Percentiles rank a stretch among this genome's conserved stretches.
These are phyloP conservation scores for Cyanodermella asteris DNA, from an alignment of 2,329 filamentous ascomycete genomes.

Conservation along the genomic window DNA sequence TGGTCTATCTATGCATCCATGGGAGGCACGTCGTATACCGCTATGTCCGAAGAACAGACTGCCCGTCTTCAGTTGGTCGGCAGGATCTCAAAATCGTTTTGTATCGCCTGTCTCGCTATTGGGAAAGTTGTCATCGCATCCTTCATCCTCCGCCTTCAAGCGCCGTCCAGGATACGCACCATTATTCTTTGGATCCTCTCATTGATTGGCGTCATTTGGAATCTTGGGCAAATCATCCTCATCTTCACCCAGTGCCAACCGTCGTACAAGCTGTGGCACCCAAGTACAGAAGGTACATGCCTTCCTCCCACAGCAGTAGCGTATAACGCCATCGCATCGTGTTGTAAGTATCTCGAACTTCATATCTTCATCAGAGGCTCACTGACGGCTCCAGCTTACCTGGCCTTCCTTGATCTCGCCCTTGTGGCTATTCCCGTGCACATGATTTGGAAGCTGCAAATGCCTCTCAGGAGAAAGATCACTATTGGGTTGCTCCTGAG, in stretches of 20 bases:
- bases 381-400: slow-evolving; percentile 6
- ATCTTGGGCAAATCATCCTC: slow-evolving; percentile 3
- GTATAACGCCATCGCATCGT: too few relatives aligned
- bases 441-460: slow-evolving; percentile 15
- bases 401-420: slow-evolving; percentile 12
- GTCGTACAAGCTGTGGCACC: slow-evolving; percentile 5
- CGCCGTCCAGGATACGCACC: slow-evolving; percentile 4
- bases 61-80: too few relatives aligned
- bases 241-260: slow-evolving; percentile 6
- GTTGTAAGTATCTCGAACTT: too few relatives aligned
- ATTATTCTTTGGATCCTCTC: slow-evolving; percentile 5
- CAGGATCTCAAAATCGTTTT: slow-evolving; percentile 5
- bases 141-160: slow-evolving; percentile 5
- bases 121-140: slow-evolving; percentile 7
- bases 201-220: slow-evolving; percentile 4
- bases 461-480: slow-evolving; percentile 13
- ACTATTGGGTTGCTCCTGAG: slow-evolving; percentile 12
- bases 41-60: too few relatives aligned
- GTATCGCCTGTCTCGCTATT: slow-evolving; percentile 6
- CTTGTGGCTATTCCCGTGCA: slow-evolving; percentile 13
- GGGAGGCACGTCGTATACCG: too few relatives aligned
- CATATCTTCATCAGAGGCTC: too few relatives aligned
- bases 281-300: too few relatives aligned
- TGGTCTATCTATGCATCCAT: too few relatives aligned
- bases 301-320: too few relatives aligned